Evolutionary conservation across 2,329 filamentous ascomycete species (phyloP).

Genomic region (Westerdykella sp.): DNA sequence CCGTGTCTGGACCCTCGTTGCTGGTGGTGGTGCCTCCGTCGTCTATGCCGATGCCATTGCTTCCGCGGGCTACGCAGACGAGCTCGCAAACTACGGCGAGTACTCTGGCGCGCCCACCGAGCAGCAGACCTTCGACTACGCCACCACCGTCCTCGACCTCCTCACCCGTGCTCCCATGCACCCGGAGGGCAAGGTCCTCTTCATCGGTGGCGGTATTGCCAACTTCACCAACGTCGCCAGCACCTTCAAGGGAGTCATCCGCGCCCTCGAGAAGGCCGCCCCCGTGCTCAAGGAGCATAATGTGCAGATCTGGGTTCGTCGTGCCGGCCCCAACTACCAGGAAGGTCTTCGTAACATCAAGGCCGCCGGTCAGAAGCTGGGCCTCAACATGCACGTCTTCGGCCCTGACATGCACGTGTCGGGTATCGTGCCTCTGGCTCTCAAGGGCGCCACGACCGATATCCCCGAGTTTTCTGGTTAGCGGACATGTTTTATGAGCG

Average conservation of each 20-base stretch:
- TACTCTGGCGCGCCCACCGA: slow-evolving; percentile 98
- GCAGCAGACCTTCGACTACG: slow-evolving; percentile 99
- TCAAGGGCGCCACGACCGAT: slow-evolving; percentile 56
- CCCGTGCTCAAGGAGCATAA: slow-evolving; percentile 89
- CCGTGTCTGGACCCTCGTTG: slow-evolving; percentile 96
- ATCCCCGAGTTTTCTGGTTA: slow-evolving; percentile 57
- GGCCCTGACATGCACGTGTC: slow-evolving; percentile 82
- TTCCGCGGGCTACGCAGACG: slow-evolving; percentile 86
- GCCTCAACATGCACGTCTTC: slow-evolving; percentile 89
- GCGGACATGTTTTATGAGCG: neutral
- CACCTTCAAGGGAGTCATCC: slow-evolving; percentile 99
- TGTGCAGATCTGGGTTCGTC: slow-evolving; percentile 91
- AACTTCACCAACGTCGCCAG: slow-evolving; percentile 99
- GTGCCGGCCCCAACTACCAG: slow-evolving; percentile 96
- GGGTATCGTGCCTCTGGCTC: slow-evolving; percentile 90
- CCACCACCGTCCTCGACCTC: slow-evolving; percentile 90
- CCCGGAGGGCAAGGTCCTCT: slow-evolving; percentile 93
- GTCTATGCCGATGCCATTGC: slow-evolving; percentile 99
- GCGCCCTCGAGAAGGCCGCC: slow-evolving; percentile 84
- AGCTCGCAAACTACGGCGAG: slow-evolving; percentile 99
- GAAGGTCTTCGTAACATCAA: slow-evolving; percentile 99
- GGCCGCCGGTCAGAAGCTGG: slow-evolving; percentile 86
- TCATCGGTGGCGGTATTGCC: slow-evolving; percentile 99
- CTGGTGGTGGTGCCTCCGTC: slow-evolving; percentile 98
- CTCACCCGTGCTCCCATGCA: slow-evolving; percentile 86